Evolutionary conservation across 176 grass and related monocot genomes (phyloP), one percentile per base, ranked within the genome.

Genomic region (Ensete ventricosum): DNA sequence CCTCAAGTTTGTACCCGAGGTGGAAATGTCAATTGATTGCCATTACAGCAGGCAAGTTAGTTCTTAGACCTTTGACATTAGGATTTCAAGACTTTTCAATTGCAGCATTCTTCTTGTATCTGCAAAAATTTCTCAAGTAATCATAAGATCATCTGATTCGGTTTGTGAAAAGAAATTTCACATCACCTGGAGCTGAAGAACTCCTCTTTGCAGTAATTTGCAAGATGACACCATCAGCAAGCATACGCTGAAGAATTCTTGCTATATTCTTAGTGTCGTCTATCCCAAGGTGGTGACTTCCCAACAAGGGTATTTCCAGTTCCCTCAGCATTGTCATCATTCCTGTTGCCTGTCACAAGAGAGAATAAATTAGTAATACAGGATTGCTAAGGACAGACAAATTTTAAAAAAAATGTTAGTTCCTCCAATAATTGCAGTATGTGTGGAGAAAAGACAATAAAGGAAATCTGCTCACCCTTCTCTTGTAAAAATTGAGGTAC

Each of bases 211-310:
- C 90, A 69, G 93, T 90, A 71, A 93, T 85, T 78, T 87, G 78
- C 60, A 97, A 76, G 51, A 90, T 48, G 64, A 66, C 88, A 67
- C 90, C 88, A 79, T 93, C 87, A 75, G 84, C 76, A 80, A 93
- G 83, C 85, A 97, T 87, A 23, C 13, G 85, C 76, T 93, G 93
- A 85, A 88, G 79, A 50, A 97, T 67, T 85, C 87, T 97, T 8
- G 79, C 86, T 67, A 93, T 93, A 55, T 97, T 93, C 85, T 93
- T 97, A n/a, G 84, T 54, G 83, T 97, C 93, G 17, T 97, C 93
- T 26, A 90, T 89, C 16, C 90, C 93, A 55, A 97, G 87, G 84
- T 97, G 93, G 55, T 97, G 90, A 77, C 84, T 97, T 74, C 90
- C 88, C 48, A 78, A 25, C 64, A 79, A 50, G 79, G 83, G 87